Conservation (phyloP, 2,329 filamentous ascomycete genomes). For the Colletotrichum trifolii region DNA sequence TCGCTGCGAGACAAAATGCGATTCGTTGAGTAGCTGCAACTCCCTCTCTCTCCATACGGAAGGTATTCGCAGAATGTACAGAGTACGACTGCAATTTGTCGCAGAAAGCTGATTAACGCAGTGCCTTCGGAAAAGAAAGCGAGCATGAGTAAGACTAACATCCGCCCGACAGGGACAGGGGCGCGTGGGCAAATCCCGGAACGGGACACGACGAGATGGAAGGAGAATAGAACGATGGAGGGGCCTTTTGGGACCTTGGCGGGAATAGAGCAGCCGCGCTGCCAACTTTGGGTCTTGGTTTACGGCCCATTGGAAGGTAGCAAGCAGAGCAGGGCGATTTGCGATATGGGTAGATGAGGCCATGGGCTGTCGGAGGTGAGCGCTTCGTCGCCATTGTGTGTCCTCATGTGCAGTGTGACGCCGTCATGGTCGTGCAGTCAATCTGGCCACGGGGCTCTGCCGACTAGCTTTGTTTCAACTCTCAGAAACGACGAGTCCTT, state of each 20-base stretch:
- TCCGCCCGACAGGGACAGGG: conserved; percentile 21
- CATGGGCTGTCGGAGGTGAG: conserved; percentile 27
- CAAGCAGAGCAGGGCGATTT: conserved; percentile 5
- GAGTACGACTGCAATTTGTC: no score
- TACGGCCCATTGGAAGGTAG: background rate
- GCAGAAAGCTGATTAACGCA: no score
- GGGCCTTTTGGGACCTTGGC: conserved; percentile 30
- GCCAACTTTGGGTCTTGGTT: conserved; percentile 4
- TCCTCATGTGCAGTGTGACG: background rate
- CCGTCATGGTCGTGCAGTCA: conserved; percentile 18
- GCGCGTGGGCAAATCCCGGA: conserved; percentile 23
- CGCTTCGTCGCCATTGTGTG: conserved; percentile 14
- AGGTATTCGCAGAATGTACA: no score
- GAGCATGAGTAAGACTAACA: background rate
- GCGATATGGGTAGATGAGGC: conserved; percentile 9
- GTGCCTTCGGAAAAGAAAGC: no score
- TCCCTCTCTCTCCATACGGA: no score
- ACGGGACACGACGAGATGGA: conserved; percentile 29
- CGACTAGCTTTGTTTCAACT: background rate
- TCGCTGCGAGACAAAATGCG: background rate
- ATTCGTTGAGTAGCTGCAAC: no score
- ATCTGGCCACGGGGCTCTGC: conserved; percentile 3
- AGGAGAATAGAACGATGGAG: conserved; percentile 31
- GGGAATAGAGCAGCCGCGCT: conserved; percentile 4
- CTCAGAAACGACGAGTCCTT: background rate